Conservation (phyloP, 768 basidiomycete species). For the Termitomyces sp. region DNA sequence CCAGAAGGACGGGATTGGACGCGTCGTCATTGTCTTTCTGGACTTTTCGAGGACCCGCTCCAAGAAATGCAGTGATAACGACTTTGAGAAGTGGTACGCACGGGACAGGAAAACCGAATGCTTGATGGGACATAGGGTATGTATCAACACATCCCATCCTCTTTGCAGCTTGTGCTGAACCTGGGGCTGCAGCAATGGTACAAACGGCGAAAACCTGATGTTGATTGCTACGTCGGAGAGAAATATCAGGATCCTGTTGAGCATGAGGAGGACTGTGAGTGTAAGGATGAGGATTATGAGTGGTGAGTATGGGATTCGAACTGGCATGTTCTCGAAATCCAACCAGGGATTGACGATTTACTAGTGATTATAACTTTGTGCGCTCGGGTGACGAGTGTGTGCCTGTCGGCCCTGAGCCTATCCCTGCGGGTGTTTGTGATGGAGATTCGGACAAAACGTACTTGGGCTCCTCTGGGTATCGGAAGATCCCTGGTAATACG, state of each 20-base stretch:
- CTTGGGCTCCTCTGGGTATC: slow-evolving; percentile 85
- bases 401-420: slow-evolving; percentile 81
- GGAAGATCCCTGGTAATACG: slow-evolving; percentile 89
- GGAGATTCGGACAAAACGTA: slow-evolving; percentile 49
- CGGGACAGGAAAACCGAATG: slow-evolving; percentile 63
- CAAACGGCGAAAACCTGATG: slow-evolving; percentile 71
- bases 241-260: slow-evolving; percentile 85
- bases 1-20: slow-evolving; percentile 42
- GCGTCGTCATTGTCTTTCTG: slow-evolving; percentile 69
- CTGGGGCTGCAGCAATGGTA: slow-evolving; percentile 81
- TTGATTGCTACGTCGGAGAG: slow-evolving; percentile 84
- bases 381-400: slow-evolving; percentile 71
- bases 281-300: slow-evolving; percentile 86
- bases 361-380: slow-evolving; percentile 86
- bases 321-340: neutral
- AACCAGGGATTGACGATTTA: neutral
- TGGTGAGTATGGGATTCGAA: slow-evolving; percentile 49
- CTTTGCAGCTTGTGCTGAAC: neutral
- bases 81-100: slow-evolving; percentile 90
- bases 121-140: slow-evolving; percentile 90
- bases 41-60: slow-evolving; percentile 73
- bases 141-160: slow-evolving; percentile 9
- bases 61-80: slow-evolving; percentile 60
- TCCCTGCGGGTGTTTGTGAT: slow-evolving; percentile 70
- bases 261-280: slow-evolving; percentile 79